Base-by-base conservation (phyloP, 179 eudicot genomes). In the Nepenthes alata region DNA sequence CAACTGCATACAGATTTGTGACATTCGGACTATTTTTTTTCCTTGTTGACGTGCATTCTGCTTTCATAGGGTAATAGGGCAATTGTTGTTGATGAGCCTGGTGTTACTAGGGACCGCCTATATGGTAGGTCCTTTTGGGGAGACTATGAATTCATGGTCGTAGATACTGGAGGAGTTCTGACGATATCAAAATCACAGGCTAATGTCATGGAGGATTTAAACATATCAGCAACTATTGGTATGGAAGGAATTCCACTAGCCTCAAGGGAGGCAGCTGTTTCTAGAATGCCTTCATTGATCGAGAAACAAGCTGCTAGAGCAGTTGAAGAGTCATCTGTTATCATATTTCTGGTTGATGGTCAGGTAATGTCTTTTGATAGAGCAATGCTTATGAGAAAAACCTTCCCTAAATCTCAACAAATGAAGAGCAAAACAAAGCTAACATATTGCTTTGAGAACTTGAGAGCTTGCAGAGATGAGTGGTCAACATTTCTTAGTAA, bases 81-180 rank as follows among this genome's bases (percentile, higher is more conserved):
- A 63, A 93, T 93, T 70, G 98, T 93, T 50, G 98, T 93, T 52
- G 95, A 93, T 69, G 98, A 93, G 76, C 98, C 96, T 55, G 98
- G 98, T 60, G 98, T 93, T 55, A 93, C 96, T 9, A 82, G 98
- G 79, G 98, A 93, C 66, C 93, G 98, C 37, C 67, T 93, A 53
- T 93, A 93, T 70, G 98, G 96, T 67, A 89, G 98, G 76, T 74
- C 96, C 53, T 85, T 74, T 67, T 93, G 96, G 96, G 98, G 98
- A 37, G 79, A 71, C 35, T 34, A 74, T 65, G 98, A 93, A 65
- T 93, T 93, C 79, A 78, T 93, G 85, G 95, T 85, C 57, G 66
- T 89, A 35, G 98, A 93, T 66, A 93, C 98, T 5, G 98, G 98
- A 65, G 98, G 98, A 36, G 96, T 93, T 60, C 72, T 93, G 48